These are phyloP conservation scores for Tilletia walkeri DNA, from an alignment of 1,284 basidiomycete species.

Conservation along the genomic window DNA sequence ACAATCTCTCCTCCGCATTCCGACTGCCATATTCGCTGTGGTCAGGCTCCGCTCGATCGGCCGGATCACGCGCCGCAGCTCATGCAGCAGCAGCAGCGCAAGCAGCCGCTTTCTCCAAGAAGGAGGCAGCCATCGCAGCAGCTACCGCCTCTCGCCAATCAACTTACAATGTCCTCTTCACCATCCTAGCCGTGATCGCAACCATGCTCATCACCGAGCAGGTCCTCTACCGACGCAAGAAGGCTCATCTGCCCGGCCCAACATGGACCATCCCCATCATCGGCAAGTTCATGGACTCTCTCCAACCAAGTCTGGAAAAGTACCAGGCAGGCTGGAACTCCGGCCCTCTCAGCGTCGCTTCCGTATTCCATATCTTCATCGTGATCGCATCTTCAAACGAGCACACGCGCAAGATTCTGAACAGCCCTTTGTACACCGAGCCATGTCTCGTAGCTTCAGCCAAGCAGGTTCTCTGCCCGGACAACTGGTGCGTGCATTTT, in stretches of 20 bases:
- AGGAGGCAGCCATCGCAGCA: slow-evolving; percentile 1
- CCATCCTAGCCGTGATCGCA: slow-evolving; percentile 40
- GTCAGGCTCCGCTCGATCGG: slow-evolving; percentile 1
- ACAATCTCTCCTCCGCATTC: slow-evolving; percentile 9
- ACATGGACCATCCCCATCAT: slow-evolving; percentile 55
- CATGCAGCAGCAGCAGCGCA: background rate
- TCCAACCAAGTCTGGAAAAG: slow-evolving; percentile 52
- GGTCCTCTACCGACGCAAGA: slow-evolving; percentile 45
- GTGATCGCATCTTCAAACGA: slow-evolving; percentile 54
- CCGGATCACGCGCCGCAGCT: slow-evolving; percentile 1
- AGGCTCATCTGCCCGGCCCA: slow-evolving; percentile 48
- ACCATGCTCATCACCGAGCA: slow-evolving; percentile 44
- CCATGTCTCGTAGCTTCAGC: slow-evolving; percentile 92
- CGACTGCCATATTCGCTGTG: background rate
- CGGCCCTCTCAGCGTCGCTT: slow-evolving; percentile 53
- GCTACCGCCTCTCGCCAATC: background rate
- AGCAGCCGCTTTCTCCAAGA: background rate
- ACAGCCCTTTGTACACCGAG: slow-evolving; percentile 52
- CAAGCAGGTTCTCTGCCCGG: slow-evolving; percentile 78
- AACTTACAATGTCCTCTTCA: slow-evolving; percentile 30
- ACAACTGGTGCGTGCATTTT: slow-evolving; percentile 71
- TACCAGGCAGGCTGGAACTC: slow-evolving; percentile 54
- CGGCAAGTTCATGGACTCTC: slow-evolving; percentile 54
- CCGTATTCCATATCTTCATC: slow-evolving; percentile 56
- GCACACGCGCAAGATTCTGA: slow-evolving; percentile 53